These are phyloP conservation scores for Penicillium sp. DNA, from an alignment of 2,329 filamentous ascomycete genomes.

Conservation along the genomic window DNA sequence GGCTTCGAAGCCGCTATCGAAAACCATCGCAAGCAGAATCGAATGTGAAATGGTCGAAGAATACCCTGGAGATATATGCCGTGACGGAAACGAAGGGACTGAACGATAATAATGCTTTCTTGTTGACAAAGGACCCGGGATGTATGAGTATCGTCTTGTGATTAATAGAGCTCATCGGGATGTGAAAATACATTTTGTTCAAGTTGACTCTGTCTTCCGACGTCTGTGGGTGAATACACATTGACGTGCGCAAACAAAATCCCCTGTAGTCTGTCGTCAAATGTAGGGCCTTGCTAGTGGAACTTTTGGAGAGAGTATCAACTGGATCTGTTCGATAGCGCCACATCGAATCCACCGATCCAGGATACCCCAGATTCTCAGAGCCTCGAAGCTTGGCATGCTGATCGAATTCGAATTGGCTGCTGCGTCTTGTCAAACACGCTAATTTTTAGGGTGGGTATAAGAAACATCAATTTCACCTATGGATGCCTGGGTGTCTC, in stretches of 20 bases:
- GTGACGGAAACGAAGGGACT: constrained; percentile 4
- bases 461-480: neutral
- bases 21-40: constrained; percentile 54
- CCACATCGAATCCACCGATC: neutral
- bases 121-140: constrained; percentile 8
- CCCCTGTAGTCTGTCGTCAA: neutral
- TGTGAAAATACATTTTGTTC: neutral
- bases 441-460: neutral
- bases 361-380: neutral
- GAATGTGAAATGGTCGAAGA: constrained; percentile 10
- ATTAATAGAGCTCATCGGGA: neutral
- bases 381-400: constrained; percentile 3
- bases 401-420: neutral
- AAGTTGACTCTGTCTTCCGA: no score
- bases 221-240: neutral
- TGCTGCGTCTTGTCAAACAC: neutral
- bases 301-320: neutral
- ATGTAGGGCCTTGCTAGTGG: no score
- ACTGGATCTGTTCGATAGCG: neutral
- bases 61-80: neutral
- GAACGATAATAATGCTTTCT: constrained; percentile 11
- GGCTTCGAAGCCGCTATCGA: constrained; percentile 89
- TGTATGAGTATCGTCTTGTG: constrained; percentile 11
- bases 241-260: no score
- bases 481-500: no score